Conservation (phyloP, 106 monocot genomes). For the Platanthera guangdongensis region DNA sequence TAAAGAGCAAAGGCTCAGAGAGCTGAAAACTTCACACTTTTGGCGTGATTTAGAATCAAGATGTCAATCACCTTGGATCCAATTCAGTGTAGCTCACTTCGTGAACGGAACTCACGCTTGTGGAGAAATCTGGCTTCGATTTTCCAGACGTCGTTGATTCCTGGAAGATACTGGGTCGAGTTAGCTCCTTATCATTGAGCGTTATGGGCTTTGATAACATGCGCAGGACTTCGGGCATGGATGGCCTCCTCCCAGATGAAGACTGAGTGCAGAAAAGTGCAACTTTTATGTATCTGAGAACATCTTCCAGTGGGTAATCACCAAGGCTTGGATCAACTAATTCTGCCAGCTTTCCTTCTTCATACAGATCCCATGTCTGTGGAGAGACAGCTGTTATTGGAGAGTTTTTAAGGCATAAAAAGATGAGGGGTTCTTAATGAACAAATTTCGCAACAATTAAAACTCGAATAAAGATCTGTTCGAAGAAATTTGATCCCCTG, state of each 20-base stretch:
- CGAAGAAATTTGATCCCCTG: too few relatives aligned
- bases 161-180: constrained; percentile 16
- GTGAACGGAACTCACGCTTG: not conserved
- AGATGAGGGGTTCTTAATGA: too few relatives aligned
- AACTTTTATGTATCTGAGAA: constrained; percentile 49
- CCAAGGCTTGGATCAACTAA: constrained; percentile 37
- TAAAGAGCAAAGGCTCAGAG: too few relatives aligned
- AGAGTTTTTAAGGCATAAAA: too few relatives aligned
- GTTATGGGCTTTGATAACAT: constrained; percentile 44
- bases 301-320: constrained; percentile 48
- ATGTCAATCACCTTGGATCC: constrained; percentile 17
- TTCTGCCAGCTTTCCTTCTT: constrained; percentile 36
- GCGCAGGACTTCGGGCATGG: constrained; percentile 50
- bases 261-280: constrained; percentile 55
- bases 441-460: too few relatives aligned
- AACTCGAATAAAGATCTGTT: too few relatives aligned
- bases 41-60: not conserved
- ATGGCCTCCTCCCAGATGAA: constrained; percentile 25
- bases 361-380: constrained; percentile 57
- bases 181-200: constrained; percentile 42
- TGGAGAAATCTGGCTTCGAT: constrained; percentile 4
- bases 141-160: not conserved
- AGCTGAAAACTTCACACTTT: too few relatives aligned
- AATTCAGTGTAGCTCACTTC: constrained; percentile 9
- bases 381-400: not conserved